A percentile compares a stretch with the other conserved stretches of the same genome.
phyloP scores from a whole-genome alignment of 2,329 filamentous ascomycete genomes.

The Juglanconis oblonga region DNA sequence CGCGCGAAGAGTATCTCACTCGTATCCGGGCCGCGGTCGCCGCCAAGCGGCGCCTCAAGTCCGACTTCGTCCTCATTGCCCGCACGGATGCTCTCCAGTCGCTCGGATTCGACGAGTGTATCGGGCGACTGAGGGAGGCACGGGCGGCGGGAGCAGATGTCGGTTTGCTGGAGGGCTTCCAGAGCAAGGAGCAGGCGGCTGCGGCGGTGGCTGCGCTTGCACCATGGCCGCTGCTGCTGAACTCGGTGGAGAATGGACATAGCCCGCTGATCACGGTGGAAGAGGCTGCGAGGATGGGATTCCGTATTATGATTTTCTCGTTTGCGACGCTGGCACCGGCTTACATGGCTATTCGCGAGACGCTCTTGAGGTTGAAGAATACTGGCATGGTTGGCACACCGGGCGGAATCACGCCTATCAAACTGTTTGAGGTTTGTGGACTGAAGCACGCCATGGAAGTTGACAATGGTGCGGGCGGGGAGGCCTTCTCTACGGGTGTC shows the following conservation, averaged over 20 bases:
- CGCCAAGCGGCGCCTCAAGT: conserved; percentile 29
- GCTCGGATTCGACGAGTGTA: conserved; percentile 49
- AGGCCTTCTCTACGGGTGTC: conserved; percentile 13
- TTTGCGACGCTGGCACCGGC: conserved; percentile 46
- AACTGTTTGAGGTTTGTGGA: conserved; percentile 50
- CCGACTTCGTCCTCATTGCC: conserved; percentile 56
- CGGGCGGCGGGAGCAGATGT: conserved; percentile 49
- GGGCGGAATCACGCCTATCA: conserved; percentile 32
- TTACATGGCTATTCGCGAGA: conserved; percentile 38
- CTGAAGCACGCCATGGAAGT: conserved; percentile 48
- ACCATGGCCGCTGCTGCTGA: conserved; percentile 51
- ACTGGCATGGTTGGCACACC: conserved; percentile 39
- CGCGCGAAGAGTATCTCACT: conserved; percentile 25
- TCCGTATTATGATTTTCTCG: conserved; percentile 58
- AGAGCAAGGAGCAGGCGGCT: conserved; percentile 29
- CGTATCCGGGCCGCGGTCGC: conserved; percentile 30
- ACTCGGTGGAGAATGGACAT: conserved; percentile 55
- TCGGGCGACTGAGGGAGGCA: conserved; percentile 43
- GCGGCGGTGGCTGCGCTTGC: conserved; percentile 44
- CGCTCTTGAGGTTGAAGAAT: conserved; percentile 34
- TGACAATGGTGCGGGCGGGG: conserved; percentile 31
- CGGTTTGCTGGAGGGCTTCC: conserved; percentile 51
- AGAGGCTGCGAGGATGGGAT: conserved; percentile 54
- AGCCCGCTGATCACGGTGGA: conserved; percentile 50
- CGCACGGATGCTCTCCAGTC: conserved; percentile 54